phyloP scores from a whole-genome alignment of 306 rosid genomes.

The Prunus kanzakura region DNA sequence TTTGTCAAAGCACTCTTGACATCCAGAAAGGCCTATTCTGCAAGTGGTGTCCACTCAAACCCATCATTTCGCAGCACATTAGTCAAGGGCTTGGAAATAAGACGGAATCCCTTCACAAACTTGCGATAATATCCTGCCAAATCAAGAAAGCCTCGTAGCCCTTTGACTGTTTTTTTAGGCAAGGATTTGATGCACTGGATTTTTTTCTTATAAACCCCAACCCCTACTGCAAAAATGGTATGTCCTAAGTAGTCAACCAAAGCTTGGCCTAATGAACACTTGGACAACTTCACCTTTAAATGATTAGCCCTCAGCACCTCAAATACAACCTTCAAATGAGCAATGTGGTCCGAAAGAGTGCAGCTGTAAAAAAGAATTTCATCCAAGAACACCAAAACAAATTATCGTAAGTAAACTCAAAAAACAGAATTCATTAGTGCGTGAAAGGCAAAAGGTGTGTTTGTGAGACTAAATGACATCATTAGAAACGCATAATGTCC shows the following conservation, averaged over 20 bases:
- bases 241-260: background rate
- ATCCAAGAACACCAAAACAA: background rate
- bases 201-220: too few species aligned
- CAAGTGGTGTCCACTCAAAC: background rate
- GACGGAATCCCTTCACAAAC: background rate
- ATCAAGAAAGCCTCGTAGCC: background rate
- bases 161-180: background rate
- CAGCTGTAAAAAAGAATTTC: background rate
- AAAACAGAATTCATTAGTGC: background rate
- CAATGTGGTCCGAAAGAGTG: accelerated
- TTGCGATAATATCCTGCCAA: background rate
- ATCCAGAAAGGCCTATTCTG: background rate
- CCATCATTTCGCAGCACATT: accelerated
- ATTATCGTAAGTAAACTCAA: background rate
- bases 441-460: background rate
- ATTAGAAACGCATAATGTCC: too few species aligned
- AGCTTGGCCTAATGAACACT: background rate
- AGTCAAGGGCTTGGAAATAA: background rate
- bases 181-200: accelerated
- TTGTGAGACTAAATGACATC: background rate
- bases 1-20: background rate
- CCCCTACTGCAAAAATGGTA: accelerated
- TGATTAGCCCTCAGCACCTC: background rate
- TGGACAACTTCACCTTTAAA: background rate
- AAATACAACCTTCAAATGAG: background rate